Conservation (phyloP, 495 filamentous ascomycete genomes). For the Parmelia sp. region DNA sequence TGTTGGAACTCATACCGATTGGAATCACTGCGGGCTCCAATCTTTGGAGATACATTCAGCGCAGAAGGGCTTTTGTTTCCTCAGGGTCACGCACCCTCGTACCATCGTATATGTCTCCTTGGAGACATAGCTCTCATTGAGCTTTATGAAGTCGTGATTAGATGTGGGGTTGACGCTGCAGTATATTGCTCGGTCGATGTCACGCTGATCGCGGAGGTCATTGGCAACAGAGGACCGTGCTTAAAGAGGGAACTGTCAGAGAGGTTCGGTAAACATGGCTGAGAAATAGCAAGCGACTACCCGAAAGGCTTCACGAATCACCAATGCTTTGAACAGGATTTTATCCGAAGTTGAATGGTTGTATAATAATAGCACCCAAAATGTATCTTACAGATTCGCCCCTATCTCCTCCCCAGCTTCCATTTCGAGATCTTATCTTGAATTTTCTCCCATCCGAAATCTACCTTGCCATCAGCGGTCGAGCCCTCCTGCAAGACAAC, state of each 20-base stretch:
- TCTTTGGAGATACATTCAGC: too few relatives aligned
- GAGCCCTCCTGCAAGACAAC: conserved; percentile 84
- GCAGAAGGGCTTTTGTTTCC: background rate
- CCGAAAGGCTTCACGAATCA: background rate
- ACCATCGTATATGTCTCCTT: too few relatives aligned
- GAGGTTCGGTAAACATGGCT: background rate
- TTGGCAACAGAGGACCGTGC: background rate
- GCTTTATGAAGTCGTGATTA: background rate
- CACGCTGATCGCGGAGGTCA: background rate
- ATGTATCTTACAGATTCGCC: background rate
- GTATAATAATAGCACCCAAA: background rate
- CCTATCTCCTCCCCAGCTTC: conserved; percentile 66
- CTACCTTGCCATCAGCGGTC: conserved; percentile 43
- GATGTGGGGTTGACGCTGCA: background rate
- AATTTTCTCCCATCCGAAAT: conserved; percentile 78
- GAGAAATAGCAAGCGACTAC: too few relatives aligned
- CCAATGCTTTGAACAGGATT: background rate
- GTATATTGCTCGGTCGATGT: background rate
- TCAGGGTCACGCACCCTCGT: background rate
- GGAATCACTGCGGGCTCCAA: too few relatives aligned
- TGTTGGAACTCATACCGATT: too few relatives aligned
- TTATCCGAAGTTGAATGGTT: conserved; percentile 9
- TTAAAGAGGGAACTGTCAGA: background rate
- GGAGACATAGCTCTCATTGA: background rate
- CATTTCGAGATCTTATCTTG: conserved; percentile 77